phyloP scores from a whole-genome alignment of 2,329 filamentous ascomycete species.

The Talaromyces sp. region DNA sequence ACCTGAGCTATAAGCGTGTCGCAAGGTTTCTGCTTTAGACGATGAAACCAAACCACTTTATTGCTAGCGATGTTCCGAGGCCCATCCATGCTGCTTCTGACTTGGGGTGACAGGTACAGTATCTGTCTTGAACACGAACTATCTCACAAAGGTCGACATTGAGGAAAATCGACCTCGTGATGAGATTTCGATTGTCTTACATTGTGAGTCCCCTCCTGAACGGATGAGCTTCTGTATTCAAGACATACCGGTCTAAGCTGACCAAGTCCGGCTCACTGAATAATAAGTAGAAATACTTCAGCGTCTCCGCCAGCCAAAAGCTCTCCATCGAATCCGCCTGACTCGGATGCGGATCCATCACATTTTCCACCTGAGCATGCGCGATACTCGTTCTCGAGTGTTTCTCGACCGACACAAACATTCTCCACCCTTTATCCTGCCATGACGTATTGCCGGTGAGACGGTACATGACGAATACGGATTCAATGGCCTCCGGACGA shows the following conservation, averaged over 20 bases:
- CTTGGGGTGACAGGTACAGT: too few species aligned
- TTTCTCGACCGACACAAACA: conserved; percentile 71
- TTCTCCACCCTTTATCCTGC: conserved; percentile 80
- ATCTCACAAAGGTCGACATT: too few species aligned
- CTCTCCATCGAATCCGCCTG: conserved; percentile 71
- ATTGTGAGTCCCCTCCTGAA: conserved; percentile 36
- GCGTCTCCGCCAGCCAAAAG: conserved; percentile 86
- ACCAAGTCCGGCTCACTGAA: conserved; percentile 65
- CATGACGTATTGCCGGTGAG: conserved; percentile 74
- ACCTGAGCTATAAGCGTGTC: too few species aligned
- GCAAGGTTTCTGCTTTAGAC: too few species aligned
- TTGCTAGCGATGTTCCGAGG: too few species aligned
- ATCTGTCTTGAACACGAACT: too few species aligned
- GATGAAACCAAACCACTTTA: too few species aligned
- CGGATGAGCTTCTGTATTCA: conserved; percentile 58
- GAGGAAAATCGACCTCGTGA: too few species aligned
- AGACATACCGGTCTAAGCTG: conserved; percentile 65
- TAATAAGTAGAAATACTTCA: conserved; percentile 88
- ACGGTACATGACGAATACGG: conserved; percentile 85
- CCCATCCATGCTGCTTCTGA: too few species aligned
- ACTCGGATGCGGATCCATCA: conserved; percentile 25
- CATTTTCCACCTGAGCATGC: conserved; percentile 53
- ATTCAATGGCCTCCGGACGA: conserved; percentile 82
- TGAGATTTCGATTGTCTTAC: too few species aligned
- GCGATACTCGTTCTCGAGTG: conserved; percentile 65